Percentiles rank a stretch among this genome's conserved stretches.
Evolutionary conservation across 1,139 yeast genomes (phyloP).

Genomic region (Yamadazyma dendronema): DNA sequence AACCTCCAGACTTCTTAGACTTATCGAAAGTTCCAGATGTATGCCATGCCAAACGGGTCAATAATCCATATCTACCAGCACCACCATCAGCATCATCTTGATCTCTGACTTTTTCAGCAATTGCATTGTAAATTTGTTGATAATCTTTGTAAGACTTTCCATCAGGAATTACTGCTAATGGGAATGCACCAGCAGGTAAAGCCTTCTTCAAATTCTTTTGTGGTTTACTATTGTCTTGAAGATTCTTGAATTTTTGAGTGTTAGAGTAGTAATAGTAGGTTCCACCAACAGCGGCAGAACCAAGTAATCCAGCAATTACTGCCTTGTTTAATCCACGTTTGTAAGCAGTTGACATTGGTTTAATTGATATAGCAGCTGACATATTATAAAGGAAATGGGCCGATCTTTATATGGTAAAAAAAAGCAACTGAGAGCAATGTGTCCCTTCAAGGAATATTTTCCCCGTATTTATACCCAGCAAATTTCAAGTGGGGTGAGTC

Average conservation of each 20-base stretch:
- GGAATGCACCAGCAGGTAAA: slow-evolving; percentile 10
- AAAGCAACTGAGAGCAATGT: no score
- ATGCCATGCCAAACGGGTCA: slow-evolving; percentile 78
- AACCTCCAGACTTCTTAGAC: slow-evolving; percentile 65
- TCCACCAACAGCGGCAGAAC: slow-evolving; percentile 1
- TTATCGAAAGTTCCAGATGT: slow-evolving; percentile 67
- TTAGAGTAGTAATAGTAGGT: slow-evolving; percentile 2
- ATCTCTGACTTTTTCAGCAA: slow-evolving; percentile 70
- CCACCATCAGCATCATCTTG: slow-evolving; percentile 77
- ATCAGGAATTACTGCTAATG: slow-evolving; percentile 23
- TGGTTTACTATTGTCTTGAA: slow-evolving; percentile 1
- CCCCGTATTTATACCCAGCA: slow-evolving; percentile 1
- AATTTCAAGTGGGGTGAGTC: not conserved
- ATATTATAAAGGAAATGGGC: no score
- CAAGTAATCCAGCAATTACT: slow-evolving; percentile 1
- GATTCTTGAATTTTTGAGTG: not conserved
- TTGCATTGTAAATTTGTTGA: slow-evolving; percentile 77
- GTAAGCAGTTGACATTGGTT: not conserved
- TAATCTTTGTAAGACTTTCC: slow-evolving; percentile 51
- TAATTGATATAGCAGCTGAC: slow-evolving; percentile 2
- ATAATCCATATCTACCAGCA: slow-evolving; percentile 62
- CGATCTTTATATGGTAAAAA: not conserved
- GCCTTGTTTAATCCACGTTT: not conserved
- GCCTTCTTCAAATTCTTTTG: slow-evolving; percentile 1
- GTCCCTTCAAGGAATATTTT: not conserved